Conservation (phyloP, 2,329 filamentous ascomycete genomes). For the Westerdykella ornata region DNA sequence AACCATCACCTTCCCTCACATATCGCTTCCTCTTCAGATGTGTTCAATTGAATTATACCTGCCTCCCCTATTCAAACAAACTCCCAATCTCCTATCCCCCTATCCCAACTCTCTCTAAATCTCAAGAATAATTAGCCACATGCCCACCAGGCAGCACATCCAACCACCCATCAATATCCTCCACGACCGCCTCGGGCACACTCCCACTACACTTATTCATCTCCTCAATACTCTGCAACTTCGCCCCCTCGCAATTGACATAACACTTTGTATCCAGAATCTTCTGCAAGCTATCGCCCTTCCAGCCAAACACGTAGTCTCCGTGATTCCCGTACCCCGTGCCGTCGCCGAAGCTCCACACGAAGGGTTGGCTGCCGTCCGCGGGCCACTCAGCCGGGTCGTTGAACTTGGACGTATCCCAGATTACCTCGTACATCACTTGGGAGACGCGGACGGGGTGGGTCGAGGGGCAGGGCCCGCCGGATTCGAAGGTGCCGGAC, state of each 20-base stretch:
- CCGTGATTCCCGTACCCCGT: slow-evolving; percentile 44
- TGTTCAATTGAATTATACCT: not conserved
- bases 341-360: slow-evolving; percentile 12
- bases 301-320: slow-evolving; percentile 49
- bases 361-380: slow-evolving; percentile 15
- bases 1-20: too few species aligned
- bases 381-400: slow-evolving; percentile 9
- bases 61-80: not conserved
- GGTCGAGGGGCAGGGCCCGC: slow-evolving; percentile 8
- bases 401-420: slow-evolving; percentile 13
- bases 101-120: slow-evolving; percentile 36
- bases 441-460: slow-evolving; percentile 13
- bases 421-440: slow-evolving; percentile 15
- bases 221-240: slow-evolving; percentile 6
- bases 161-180: slow-evolving; percentile 38
- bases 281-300: slow-evolving; percentile 30
- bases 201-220: slow-evolving; percentile 15
- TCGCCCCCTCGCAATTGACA: slow-evolving; percentile 6
- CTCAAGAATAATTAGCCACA: not conserved
- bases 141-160: not conserved
- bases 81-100: not conserved
- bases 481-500: slow-evolving; percentile 10
- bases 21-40: not conserved
- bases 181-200: slow-evolving; percentile 42
- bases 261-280: slow-evolving; percentile 7